These are phyloP conservation scores for Acanthamoeba triangularis DNA, from an alignment of 208 protist species.

Conservation along the genomic window DNA sequence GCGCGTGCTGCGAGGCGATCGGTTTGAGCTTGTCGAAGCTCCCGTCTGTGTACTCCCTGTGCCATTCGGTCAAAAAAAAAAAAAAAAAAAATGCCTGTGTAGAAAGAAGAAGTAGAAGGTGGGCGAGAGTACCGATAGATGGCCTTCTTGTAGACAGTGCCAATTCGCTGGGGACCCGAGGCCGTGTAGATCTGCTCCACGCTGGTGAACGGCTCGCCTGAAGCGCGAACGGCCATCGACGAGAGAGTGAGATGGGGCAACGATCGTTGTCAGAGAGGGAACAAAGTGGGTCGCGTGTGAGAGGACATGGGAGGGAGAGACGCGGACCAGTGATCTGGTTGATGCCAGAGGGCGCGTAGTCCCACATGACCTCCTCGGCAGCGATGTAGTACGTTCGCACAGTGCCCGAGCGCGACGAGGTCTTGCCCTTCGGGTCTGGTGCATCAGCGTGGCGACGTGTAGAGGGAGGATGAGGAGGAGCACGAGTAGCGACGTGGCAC, in stretches of 20 bases:
- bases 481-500: neutral
- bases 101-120: no score
- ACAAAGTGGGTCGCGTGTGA: no score
- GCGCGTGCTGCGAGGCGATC: neutral
- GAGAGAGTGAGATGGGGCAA: neutral
- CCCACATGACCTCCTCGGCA: neutral
- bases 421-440: neutral
- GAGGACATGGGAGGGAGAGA: neutral
- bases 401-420: neutral
- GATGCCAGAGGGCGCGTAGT: slow-evolving; percentile 32
- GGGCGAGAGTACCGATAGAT: neutral
- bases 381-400: slow-evolving; percentile 43
- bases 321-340: neutral
- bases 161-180: neutral
- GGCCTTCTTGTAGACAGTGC: slow-evolving; percentile 3
- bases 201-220: neutral
- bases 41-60: slow-evolving; percentile 17
- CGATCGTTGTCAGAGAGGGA: neutral
- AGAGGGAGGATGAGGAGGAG: neutral
- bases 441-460: no score
- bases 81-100: no score
- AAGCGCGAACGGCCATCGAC: neutral
- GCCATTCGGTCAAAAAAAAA: no score
- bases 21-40: neutral
- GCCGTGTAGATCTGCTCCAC: neutral